Conservation (phyloP, 306 rosid species). For the Acacia acuminata region DNA sequence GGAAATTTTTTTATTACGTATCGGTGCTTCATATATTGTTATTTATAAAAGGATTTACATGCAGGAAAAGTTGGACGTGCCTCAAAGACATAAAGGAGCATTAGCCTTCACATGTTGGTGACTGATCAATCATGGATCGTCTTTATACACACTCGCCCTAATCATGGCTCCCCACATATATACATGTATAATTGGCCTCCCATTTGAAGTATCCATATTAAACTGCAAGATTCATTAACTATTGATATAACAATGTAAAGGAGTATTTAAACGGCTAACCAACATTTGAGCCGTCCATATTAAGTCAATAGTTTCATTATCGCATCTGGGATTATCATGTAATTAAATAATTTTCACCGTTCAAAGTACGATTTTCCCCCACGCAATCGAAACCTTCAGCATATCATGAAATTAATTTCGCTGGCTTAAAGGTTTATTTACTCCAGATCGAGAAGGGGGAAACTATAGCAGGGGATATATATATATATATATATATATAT, state of each 20-base stretch:
- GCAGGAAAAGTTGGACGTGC: background rate
- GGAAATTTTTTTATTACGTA: no score
- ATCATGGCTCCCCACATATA: background rate
- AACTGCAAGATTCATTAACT: background rate
- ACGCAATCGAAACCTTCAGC: background rate
- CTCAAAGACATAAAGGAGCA: background rate
- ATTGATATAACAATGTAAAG: no score
- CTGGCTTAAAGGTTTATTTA: no score
- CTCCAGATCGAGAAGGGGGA: no score
- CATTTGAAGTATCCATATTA: background rate
- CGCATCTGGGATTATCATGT: background rate
- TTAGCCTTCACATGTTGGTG: background rate
- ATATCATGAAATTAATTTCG: background rate
- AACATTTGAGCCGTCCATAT: background rate
- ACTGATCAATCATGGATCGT: background rate
- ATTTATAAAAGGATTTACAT: no score
- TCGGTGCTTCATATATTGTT: no score
- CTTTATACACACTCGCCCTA: background rate
- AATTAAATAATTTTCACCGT: background rate
- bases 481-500: no score
- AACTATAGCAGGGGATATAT: no score
- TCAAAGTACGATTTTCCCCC: background rate
- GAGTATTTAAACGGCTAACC: background rate
- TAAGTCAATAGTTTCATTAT: background rate
- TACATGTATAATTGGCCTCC: background rate